Conservation (phyloP, 2,329 filamentous ascomycete species). For the Paraconiothyrium brasiliense region DNA sequence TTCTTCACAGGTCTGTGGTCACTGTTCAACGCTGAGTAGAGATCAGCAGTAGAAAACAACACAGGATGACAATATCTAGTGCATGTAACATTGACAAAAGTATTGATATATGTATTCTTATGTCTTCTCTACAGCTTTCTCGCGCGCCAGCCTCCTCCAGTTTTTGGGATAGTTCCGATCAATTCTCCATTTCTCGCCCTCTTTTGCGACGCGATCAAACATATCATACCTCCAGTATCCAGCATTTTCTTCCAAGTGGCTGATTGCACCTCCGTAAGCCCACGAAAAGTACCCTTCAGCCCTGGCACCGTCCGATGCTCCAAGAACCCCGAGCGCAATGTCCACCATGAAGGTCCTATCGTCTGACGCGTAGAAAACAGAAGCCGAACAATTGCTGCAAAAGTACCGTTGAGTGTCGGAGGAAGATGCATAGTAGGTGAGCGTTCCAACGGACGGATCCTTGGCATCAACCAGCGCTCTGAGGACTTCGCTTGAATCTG, state of each 20-base stretch:
- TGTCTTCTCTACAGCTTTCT: constrained; percentile 13
- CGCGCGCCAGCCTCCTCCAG: constrained; percentile 37
- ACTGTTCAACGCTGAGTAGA: too few species aligned
- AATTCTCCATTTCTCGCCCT: constrained; percentile 50
- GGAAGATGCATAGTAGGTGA: constrained; percentile 57
- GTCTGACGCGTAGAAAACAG: constrained; percentile 57
- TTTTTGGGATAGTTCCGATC: constrained; percentile 45
- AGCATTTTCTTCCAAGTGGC: constrained; percentile 42
- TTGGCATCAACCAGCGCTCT: constrained; percentile 46
- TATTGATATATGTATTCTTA: background rate
- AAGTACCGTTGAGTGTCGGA: constrained; percentile 59
- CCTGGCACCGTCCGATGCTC: constrained; percentile 57
- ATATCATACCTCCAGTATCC: constrained; percentile 56
- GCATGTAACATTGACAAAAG: too few species aligned
- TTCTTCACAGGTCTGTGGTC: too few species aligned
- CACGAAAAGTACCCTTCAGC: constrained; percentile 58
- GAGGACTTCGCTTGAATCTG: constrained; percentile 42
- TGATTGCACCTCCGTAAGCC: constrained; percentile 46
- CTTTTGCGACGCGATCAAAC: constrained; percentile 41
- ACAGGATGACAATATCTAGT: too few species aligned
- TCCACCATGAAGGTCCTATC: constrained; percentile 54
- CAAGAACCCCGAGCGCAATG: constrained; percentile 57
- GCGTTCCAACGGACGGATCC: constrained; percentile 54
- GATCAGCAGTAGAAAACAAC: too few species aligned
- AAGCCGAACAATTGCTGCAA: constrained; percentile 59